Evolutionary conservation across 2,329 filamentous ascomycete species (phyloP), one percentile per base, ranked within the genome.

Genomic region (Aspergillus brasiliensis): DNA sequence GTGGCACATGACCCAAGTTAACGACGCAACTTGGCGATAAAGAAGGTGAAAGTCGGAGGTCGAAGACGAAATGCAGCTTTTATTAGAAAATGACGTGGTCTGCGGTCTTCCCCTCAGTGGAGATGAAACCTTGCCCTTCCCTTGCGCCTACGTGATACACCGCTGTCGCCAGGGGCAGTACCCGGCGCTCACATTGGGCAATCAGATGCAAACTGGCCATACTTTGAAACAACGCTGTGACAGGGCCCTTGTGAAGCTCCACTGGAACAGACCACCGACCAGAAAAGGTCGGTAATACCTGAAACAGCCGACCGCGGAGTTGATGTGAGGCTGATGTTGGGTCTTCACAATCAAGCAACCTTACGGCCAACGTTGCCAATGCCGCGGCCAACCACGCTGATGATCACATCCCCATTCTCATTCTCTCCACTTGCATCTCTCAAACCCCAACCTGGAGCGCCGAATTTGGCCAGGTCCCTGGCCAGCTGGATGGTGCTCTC

Each of bases 321-420:
- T 54, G 48, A 52, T 48, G 54, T 42, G 40, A 54, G 51, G 57
- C 48, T 53, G 48, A 46, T 40, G 42, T n/a, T n/a, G 38, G 40
- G 44, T 52, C 27, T 34, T 46, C 25, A 42, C 19, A 56, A 68
- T 80, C 76, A 88, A 63, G 86, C 86, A 75, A 97, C 90, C 80
- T 98, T 98, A 71, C 93, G 87, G 56, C 94, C 94, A 51, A 98
- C 91, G 74, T 98, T 99, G 28, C 95, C 95, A 60, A 99, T 91
- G 46, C 95, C 95, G 69, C 87, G 88, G 31, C 95, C 95, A 71
- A 98, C 96, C 46, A 99, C 90, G 67, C 92, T 96, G 68, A 99
- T 83, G 62, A 97, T 84, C 54, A 98, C 84, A 74, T 96, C 91
- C 5, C 78, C 81, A 56, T 82, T 77, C 15, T 82, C 84, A 34